Percentiles rank a stretch among this genome's conserved stretches.
Evolutionary conservation across 495 filamentous ascomycete species (phyloP).

Genomic region (Penicillium tannophilum): DNA sequence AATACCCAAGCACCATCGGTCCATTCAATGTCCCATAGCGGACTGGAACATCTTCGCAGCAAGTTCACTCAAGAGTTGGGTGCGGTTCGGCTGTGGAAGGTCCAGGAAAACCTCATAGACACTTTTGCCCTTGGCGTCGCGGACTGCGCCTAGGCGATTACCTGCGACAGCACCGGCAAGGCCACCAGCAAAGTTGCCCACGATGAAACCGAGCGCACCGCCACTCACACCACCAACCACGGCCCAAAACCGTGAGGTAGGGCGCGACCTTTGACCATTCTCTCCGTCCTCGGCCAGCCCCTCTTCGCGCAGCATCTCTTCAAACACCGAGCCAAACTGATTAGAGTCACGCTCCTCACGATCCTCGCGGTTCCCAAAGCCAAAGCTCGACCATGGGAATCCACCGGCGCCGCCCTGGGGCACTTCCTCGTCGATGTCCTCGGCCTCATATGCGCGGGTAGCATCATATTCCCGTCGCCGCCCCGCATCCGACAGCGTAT

Average conservation of each 20-base stretch:
- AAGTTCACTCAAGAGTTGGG: conserved; percentile 73
- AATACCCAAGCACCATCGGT: background rate
- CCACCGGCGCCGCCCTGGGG: conserved; percentile 49
- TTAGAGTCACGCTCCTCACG: conserved; percentile 59
- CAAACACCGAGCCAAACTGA: conserved; percentile 90
- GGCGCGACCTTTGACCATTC: conserved; percentile 36
- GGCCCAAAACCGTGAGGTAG: conserved; percentile 81
- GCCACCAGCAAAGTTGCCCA: conserved; percentile 86
- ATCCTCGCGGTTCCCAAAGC: conserved; percentile 53
- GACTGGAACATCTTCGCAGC: conserved; percentile 69
- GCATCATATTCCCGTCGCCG: conserved; percentile 90
- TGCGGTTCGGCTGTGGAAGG: conserved; percentile 76
- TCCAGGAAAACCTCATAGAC: conserved; percentile 90
- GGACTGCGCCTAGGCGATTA: conserved; percentile 82
- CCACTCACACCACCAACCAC: conserved; percentile 84
- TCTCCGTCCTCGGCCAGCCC: conserved; percentile 70
- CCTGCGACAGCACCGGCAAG: conserved; percentile 91
- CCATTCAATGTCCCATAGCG: conserved; percentile 36
- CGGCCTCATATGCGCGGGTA: conserved; percentile 56
- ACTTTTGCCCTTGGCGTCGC: conserved; percentile 91
- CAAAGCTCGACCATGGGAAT: conserved; percentile 66
- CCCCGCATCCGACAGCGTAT: conserved; percentile 78
- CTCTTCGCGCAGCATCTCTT: conserved; percentile 97
- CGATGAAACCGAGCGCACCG: conserved; percentile 90
- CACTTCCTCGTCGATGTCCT: conserved; percentile 61